phyloP scores from a whole-genome alignment of 129 eudicot species.

The Kitagawia praeruptora region DNA sequence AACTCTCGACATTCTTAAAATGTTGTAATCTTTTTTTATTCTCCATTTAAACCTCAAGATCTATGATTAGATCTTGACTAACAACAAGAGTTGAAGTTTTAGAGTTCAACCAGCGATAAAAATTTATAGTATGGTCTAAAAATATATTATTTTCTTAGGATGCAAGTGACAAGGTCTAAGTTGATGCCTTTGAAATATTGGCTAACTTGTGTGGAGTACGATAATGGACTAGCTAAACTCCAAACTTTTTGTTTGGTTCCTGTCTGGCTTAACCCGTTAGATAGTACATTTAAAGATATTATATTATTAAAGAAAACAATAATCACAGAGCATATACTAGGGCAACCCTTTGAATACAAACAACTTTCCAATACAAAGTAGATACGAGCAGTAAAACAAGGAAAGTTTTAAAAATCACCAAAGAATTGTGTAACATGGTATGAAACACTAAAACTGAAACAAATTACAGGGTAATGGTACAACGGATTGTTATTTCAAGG shows the following conservation, averaged over 20 bases:
- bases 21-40: neutral
- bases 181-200: neutral
- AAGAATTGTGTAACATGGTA: neutral
- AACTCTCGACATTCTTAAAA: neutral
- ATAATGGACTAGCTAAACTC: neutral
- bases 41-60: too few species aligned
- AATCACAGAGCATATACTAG: neutral
- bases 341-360: neutral
- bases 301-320: too few species aligned
- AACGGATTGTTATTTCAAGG: neutral
- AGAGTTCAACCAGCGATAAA: neutral
- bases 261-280: neutral
- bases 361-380: neutral
- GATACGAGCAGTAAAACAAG: neutral
- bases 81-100: neutral
- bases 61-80: neutral
- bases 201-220: neutral
- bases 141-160: neutral
- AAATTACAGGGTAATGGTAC: neutral
- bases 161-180: neutral
- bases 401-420: too few species aligned
- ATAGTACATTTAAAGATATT: too few species aligned
- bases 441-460: neutral
- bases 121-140: neutral
- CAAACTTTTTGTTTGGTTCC: neutral